Percentiles rank a stretch among this genome's conserved stretches.
phyloP scores from a whole-genome alignment of 441 rosid genomes.

The Erodium texanum region DNA sequence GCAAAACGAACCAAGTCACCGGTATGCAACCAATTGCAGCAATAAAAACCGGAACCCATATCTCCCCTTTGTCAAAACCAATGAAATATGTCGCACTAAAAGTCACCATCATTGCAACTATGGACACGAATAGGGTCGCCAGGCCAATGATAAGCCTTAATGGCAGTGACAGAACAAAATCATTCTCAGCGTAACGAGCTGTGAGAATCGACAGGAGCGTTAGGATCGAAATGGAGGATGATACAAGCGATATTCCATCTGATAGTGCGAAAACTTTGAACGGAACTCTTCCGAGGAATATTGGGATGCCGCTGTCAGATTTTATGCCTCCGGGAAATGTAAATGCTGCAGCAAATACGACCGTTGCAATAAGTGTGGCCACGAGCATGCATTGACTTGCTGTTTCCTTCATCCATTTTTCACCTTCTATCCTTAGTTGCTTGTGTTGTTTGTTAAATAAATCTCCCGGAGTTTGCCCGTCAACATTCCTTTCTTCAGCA shows the following conservation, averaged over 20 bases:
- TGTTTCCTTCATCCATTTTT: slow-evolving; percentile 17
- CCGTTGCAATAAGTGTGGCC: slow-evolving; percentile 11
- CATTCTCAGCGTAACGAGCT: slow-evolving; percentile 14
- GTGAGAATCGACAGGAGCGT: slow-evolving; percentile 17
- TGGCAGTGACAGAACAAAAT: slow-evolving; percentile 11
- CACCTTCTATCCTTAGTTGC: slow-evolving; percentile 7
- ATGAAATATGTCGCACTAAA: slow-evolving; percentile 11
- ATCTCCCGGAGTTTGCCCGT: slow-evolving; percentile 7
- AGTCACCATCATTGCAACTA: slow-evolving; percentile 15
- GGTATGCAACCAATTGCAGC: not conserved
- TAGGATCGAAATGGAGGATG: slow-evolving; percentile 11
- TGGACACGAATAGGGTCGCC: slow-evolving; percentile 13
- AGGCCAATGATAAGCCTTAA: slow-evolving; percentile 12
- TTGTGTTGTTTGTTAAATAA: slow-evolving; percentile 5
- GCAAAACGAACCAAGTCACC: not conserved
- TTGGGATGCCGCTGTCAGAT: not conserved
- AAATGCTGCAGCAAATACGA: slow-evolving; percentile 6
- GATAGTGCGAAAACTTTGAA: slow-evolving; percentile 3
- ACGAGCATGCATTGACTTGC: slow-evolving; percentile 14
- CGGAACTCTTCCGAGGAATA: not conserved
- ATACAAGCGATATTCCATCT: slow-evolving; percentile 10
- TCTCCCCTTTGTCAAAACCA: not conserved
- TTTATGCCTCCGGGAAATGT: slow-evolving; percentile 3
- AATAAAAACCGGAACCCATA: slow-evolving; percentile 7
- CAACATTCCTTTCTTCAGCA: not conserved